Evolutionary conservation across 1,139 yeast species (phyloP).

Genomic region (Groenewaldozyma sp.): DNA sequence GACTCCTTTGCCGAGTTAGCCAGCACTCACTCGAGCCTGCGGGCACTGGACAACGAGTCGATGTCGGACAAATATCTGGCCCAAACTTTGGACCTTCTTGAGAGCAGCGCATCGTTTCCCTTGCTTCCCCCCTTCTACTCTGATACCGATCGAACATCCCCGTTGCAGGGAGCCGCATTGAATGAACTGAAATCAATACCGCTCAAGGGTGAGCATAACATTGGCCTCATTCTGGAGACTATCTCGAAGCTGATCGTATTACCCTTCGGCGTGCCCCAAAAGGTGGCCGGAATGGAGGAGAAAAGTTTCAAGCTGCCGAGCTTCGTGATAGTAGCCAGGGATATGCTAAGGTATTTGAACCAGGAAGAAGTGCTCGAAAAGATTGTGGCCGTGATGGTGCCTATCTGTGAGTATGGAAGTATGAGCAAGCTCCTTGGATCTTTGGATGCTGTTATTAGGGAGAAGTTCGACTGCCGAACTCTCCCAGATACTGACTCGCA

Average conservation of each 20-base stretch:
- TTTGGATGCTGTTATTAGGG: conserved; percentile 14
- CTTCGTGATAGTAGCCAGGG: conserved; percentile 53
- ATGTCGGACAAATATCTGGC: conserved; percentile 13
- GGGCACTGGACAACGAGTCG: conserved; percentile 9
- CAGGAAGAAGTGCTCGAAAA: conserved; percentile 26
- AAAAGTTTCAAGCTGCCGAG: conserved; percentile 45
- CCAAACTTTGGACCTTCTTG: conserved; percentile 16
- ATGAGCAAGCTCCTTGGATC: conserved; percentile 27
- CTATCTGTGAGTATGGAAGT: conserved; percentile 39
- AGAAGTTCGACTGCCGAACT: conserved; percentile 20
- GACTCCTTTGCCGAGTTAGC: conserved; percentile 25
- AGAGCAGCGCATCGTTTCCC: conserved; percentile 20
- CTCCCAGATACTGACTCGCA: conserved; percentile 12
- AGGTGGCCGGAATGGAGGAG: conserved; percentile 27
- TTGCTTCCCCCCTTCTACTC: conserved; percentile 26
- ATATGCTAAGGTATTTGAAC: conserved; percentile 41
- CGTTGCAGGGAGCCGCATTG: conserved; percentile 26
- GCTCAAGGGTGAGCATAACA: conserved; percentile 4
- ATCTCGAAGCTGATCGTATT: conserved; percentile 17
- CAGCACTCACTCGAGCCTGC: conserved; percentile 20
- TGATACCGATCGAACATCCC: conserved; percentile 27
- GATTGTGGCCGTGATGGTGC: not conserved
- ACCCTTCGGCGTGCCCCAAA: conserved; percentile 19
- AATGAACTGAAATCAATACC: conserved; percentile 19
- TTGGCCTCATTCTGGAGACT: conserved; percentile 15